phyloP scores from a whole-genome alignment of 441 rosid genomes.

The Kokia cookei region DNA sequence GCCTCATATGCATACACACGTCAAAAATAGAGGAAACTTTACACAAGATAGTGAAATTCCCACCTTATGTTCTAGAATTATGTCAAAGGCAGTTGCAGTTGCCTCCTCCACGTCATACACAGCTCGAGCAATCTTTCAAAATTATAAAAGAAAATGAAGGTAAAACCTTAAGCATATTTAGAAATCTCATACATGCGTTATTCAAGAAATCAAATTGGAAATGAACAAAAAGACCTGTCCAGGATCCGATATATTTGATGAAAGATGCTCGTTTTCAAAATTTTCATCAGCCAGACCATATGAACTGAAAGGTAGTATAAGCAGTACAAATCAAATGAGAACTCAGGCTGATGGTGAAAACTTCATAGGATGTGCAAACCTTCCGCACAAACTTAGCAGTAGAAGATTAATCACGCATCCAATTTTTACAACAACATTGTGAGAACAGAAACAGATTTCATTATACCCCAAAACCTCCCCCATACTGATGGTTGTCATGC shows the following conservation, averaged over 20 bases:
- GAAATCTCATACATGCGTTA: not conserved
- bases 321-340: slow-evolving; percentile 7
- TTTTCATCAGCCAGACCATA: slow-evolving; percentile 75
- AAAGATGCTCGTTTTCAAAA: slow-evolving; percentile 63
- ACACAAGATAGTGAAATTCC: not conserved
- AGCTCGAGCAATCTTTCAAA: slow-evolving; percentile 74
- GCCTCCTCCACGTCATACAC: slow-evolving; percentile 94
- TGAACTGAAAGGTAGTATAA: slow-evolving; percentile 45
- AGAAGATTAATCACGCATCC: not conserved
- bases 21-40: not conserved
- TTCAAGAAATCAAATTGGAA: slow-evolving; percentile 10
- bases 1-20: not conserved
- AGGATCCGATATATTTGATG: slow-evolving; percentile 60
- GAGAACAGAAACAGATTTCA: not conserved
- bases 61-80: slow-evolving; percentile 72
- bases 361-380: not conserved
- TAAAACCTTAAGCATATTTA: slow-evolving; percentile 6
- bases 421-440: not conserved
- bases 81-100: slow-evolving; percentile 67
- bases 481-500: not conserved
- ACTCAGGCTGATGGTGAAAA: not conserved
- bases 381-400: not conserved
- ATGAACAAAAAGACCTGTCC: slow-evolving; percentile 46
- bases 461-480: not conserved
- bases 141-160: slow-evolving; percentile 10